These are phyloP conservation scores for Stemphylium vesicarium DNA, from an alignment of 2,329 filamentous ascomycete species.

Conservation along the genomic window DNA sequence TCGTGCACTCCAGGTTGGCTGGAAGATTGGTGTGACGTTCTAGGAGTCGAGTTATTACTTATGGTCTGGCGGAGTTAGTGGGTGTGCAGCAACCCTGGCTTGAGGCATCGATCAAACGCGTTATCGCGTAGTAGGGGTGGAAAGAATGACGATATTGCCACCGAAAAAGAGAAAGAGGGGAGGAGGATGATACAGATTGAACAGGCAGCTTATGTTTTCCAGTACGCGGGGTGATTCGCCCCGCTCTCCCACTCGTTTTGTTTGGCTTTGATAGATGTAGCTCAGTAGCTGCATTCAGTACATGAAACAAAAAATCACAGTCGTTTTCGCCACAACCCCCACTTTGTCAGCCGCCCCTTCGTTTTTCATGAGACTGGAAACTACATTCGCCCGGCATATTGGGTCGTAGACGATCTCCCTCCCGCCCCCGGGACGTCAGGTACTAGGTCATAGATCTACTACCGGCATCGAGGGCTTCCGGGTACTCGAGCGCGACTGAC, in stretches of 20 bases:
- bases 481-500: too few species aligned
- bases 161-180: background rate
- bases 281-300: background rate
- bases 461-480: too few species aligned
- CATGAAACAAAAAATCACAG: constrained; percentile 1
- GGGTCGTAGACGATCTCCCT: background rate
- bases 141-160: background rate
- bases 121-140: background rate
- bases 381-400: background rate
- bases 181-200: background rate
- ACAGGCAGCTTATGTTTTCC: background rate
- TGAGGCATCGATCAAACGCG: background rate
- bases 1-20: constrained; percentile 52
- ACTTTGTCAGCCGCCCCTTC: background rate
- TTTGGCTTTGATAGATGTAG: background rate
- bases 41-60: constrained; percentile 6
- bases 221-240: background rate
- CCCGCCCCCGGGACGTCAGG: background rate
- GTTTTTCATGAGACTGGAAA: background rate
- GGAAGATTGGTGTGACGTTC: constrained; percentile 47
- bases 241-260: background rate
- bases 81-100: constrained; percentile 1
- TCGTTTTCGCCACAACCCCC: background rate
- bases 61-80: background rate
- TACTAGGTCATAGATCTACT: too few species aligned